Base-by-base conservation (phyloP, 2,329 filamentous ascomycete genomes). In the Aspergillus quadricinctus region DNA sequence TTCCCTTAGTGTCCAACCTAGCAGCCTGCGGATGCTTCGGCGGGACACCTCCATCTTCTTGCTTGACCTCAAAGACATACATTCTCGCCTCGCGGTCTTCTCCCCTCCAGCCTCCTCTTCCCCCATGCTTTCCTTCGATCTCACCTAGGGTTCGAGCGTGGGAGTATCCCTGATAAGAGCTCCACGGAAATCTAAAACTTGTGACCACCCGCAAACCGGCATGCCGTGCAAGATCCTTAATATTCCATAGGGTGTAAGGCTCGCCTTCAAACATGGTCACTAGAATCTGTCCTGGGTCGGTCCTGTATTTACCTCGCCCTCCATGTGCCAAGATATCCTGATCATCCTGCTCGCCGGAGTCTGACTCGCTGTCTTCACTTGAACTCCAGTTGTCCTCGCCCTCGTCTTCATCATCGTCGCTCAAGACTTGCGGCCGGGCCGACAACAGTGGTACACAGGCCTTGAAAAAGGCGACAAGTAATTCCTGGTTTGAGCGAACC, bases 181-280 rank as follows among this genome's bases (percentile, higher is more conserved):
- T 59, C 76, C 78, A 77, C 5, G 77, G 77, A 57, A 80, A 80
- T 41, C 62, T 72, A 59, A 80, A 80, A 64, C 75, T 79, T 43
- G 76, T 77, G 14, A 77, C 72, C 55, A 80, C 74, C 58, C 69
- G 66, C 60, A 79, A 54, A n/a, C 77, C 75, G 45, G 72, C 72
- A 67, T 96, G 90, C 6, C 93, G 82, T 1, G 84, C 94, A 28
- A 99, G 79, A 76, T 97, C 93, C 37, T 87, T 84, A 27, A 97
- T 82, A 76, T 97, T 97, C 94, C 94, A 99, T 1, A 97, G 81
- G 2, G 91, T 93, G 72, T 99, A 99, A 0, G 94, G 94, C 72
- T 95, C 88, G 57, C 89, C 89, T 73, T 97, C 93, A 72, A 99
- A 99, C 9, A 97, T 77, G 0, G 92, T 95, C 23, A 97, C 86